phyloP scores from a whole-genome alignment of 306 rosid genomes.

The Fragaria nilgerrensis region DNA sequence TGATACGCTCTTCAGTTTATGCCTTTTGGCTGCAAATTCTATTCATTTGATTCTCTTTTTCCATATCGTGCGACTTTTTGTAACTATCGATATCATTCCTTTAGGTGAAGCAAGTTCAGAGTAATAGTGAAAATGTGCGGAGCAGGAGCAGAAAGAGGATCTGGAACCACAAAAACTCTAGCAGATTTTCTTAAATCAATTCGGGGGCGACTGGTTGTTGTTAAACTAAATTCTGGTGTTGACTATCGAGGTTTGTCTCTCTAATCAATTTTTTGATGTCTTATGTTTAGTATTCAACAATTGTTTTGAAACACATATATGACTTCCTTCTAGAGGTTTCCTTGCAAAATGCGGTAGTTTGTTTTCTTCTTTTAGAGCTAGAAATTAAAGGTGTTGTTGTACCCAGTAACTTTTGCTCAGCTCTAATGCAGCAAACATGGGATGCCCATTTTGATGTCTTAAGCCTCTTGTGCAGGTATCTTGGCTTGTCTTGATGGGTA shows the following conservation, averaged over 20 bases:
- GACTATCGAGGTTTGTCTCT: constrained; percentile 69
- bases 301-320: background rate
- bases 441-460: constrained; percentile 4
- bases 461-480: constrained; percentile 58
- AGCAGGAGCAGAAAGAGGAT: constrained; percentile 61
- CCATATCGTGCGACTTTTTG: background rate
- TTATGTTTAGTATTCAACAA: background rate
- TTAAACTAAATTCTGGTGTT: constrained; percentile 88
- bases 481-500: constrained; percentile 97
- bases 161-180: constrained; percentile 74
- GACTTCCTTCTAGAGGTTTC: background rate
- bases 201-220: constrained; percentile 93
- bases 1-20: background rate
- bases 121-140: constrained; percentile 43
- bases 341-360: background rate
- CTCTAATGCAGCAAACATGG: background rate
- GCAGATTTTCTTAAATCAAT: constrained; percentile 92
- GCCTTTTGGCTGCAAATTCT: background rate
- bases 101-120: constrained; percentile 9
- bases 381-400: background rate
- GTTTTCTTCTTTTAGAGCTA: background rate
- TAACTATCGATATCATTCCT: background rate
- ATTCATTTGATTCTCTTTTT: background rate
- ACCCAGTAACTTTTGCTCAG: background rate
- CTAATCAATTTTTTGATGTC: background rate